Conservation (phyloP, 1,284 basidiomycete genomes). For the Moniliophthora roreri region DNA sequence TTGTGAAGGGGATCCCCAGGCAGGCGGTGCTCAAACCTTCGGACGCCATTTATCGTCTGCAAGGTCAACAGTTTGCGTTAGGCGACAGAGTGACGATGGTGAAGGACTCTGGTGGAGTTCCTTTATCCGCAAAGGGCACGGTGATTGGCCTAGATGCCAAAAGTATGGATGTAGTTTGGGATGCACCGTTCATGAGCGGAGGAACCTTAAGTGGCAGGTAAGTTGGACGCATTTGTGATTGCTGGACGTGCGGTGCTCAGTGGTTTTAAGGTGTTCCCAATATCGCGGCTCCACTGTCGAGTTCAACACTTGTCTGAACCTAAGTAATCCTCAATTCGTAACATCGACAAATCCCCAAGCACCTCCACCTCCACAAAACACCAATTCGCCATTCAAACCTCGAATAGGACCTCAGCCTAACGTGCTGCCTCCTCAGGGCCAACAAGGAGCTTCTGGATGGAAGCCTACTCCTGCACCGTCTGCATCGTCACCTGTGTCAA, state of each 20-base stretch:
- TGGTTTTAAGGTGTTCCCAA: slow-evolving; percentile 69
- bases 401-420: slow-evolving; percentile 66
- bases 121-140: slow-evolving; percentile 89
- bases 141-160: slow-evolving; percentile 87
- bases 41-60: slow-evolving; percentile 88
- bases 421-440: slow-evolving; percentile 51
- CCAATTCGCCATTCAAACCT: slow-evolving; percentile 57
- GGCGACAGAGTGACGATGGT: slow-evolving; percentile 98
- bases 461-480: slow-evolving; percentile 42
- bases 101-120: slow-evolving; percentile 92
- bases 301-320: slow-evolving; percentile 84
- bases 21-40: slow-evolving; percentile 93
- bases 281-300: slow-evolving; percentile 87
- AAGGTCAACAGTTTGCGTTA: slow-evolving; percentile 86
- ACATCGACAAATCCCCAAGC: slow-evolving; percentile 64
- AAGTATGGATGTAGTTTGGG: slow-evolving; percentile 97
- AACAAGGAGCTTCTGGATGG: slow-evolving; percentile 59
- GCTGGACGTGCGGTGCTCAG: slow-evolving; percentile 1
- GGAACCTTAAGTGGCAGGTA: slow-evolving; percentile 84
- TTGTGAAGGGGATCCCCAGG: slow-evolving; percentile 91
- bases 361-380: slow-evolving; percentile 41
- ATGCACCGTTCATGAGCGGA: slow-evolving; percentile 93
- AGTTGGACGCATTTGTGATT: slow-evolving; percentile 18
- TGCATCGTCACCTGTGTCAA: slow-evolving; percentile 39
- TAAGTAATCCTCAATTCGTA: slow-evolving; percentile 81